Evolutionary conservation across 2,329 filamentous ascomycete genomes (phyloP), one percentile per base, ranked within the genome.

Genomic region (Raffaelea arxii): DNA sequence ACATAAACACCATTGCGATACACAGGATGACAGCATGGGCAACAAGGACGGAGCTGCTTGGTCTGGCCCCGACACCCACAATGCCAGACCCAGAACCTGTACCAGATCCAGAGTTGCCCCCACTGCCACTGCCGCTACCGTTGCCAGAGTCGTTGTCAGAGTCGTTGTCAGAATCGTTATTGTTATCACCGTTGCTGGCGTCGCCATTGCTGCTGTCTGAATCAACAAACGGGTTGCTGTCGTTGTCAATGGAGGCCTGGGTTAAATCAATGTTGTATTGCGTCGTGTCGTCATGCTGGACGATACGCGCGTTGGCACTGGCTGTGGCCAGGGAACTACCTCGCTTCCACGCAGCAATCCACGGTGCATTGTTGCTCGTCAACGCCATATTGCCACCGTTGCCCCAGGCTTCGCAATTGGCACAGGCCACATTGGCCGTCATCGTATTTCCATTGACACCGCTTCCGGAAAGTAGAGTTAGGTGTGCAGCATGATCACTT

Each of bases 11-110:
- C 52, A 82, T 78, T 18, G 75, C 72, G 40, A 82, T 56, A 23
- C 71, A 70, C 77, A 83, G 79, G 55, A 83, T 63, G 53, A 79
- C 66, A 42, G 78, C 80, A 51, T 82, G 78, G 0, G 71, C 65
- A 1, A 53, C 60, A 6, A 67, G 57, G 16, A 68, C 41, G 2
- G 46, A 39, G 7, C 37, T 23, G 19, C 6, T 25, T 19, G 42
- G 12, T 2, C n/a, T 2, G 27, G 12, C 10, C 25, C 6, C 2
- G 21, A 24, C 12, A 11, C 12, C 35, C 21, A 18, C 25, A 18
- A 25, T 21, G 19, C 19, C 32, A 6, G 23, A 41, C n/a, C n/a
- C n/a, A n/a, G n/a, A n/a, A n/a, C n/a, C n/a, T 6, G 10, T 10
- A 16, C 37, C 39, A 25, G 39, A 43, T 19, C 22, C 30, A 37